Percentiles rank a stretch among this genome's conserved stretches.
phyloP scores from a whole-genome alignment of 345 rosid species.

The Noccaea bulbosa region DNA sequence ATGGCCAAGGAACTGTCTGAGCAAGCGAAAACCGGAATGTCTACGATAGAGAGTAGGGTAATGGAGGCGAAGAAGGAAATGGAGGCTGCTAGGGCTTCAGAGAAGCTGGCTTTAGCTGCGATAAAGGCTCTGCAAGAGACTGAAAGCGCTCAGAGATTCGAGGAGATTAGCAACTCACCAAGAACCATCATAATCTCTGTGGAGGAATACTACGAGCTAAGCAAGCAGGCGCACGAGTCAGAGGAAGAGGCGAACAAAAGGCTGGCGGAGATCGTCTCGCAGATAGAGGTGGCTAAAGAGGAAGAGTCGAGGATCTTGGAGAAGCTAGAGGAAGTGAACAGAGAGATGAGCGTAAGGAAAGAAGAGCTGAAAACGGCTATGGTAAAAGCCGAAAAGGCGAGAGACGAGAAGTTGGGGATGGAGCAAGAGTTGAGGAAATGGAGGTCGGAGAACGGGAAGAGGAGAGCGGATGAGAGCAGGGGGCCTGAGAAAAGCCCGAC shows the following conservation, averaged over 20 bases:
- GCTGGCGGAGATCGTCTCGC: conserved; percentile 71
- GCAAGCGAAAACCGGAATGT: conserved; percentile 76
- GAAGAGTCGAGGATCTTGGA: conserved; percentile 64
- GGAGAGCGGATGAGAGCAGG: conserved; percentile 54
- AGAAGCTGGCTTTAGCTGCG: conserved; percentile 82
- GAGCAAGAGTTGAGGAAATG: conserved; percentile 92
- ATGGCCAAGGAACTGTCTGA: conserved; percentile 75
- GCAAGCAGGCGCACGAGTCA: conserved; percentile 74
- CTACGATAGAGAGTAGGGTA: conserved; percentile 66
- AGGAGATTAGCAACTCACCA: conserved; percentile 41
- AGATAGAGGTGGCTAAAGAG: conserved; percentile 78
- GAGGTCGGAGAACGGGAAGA: conserved; percentile 84
- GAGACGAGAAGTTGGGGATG: conserved; percentile 77
- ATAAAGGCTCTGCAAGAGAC: conserved; percentile 88
- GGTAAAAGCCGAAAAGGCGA: conserved; percentile 84
- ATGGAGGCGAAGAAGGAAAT: conserved; percentile 76
- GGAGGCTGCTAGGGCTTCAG: conserved; percentile 88
- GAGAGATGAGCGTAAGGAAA: conserved; percentile 60
- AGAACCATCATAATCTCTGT: conserved; percentile 70
- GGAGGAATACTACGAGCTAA: conserved; percentile 86
- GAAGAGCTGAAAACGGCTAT: conserved; percentile 65
- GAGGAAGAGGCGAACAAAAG: conserved; percentile 77
- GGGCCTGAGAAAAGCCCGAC: conserved; percentile 47
- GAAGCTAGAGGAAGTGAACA: conserved; percentile 68
- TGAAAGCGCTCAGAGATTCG: conserved; percentile 53